phyloP scores from a whole-genome alignment of 306 rosid species.

The Erythrophleum fordii region DNA sequence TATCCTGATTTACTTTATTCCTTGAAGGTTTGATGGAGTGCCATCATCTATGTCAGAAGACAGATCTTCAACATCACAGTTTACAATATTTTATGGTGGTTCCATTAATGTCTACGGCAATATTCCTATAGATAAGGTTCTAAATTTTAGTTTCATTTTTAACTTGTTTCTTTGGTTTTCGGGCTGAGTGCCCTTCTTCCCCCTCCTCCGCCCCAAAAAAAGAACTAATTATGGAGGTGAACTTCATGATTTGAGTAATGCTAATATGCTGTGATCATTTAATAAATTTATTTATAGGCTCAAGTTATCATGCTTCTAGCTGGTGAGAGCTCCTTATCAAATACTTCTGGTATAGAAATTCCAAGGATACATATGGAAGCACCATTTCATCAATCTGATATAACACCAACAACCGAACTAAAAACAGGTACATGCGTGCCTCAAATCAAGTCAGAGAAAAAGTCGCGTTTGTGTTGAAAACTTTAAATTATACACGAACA shows the following conservation, averaged over 20 bases:
- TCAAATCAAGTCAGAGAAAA: too few species aligned
- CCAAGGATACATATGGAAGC: not conserved
- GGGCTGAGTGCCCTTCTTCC: too few species aligned
- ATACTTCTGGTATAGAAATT: not conserved
- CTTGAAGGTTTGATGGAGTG: constrained; percentile 7
- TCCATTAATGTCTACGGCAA: constrained; percentile 31
- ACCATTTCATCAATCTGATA: not conserved
- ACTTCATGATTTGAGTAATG: not conserved
- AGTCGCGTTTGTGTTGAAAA: too few species aligned
- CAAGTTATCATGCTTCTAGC: not conserved
- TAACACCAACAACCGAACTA: not conserved
- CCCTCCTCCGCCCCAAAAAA: too few species aligned
- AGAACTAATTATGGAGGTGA: not conserved
- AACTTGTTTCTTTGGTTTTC: too few species aligned
- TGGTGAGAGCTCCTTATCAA: not conserved
- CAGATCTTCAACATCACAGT: constrained; percentile 26
- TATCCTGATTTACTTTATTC: not conserved
- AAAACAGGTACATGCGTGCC: constrained; percentile 4
- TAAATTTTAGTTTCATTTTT: not conserved
- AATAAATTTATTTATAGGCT: constrained; percentile 19
- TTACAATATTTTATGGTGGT: constrained; percentile 41
- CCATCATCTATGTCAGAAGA: not conserved
- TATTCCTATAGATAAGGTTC: constrained; percentile 36
- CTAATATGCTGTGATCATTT: not conserved
- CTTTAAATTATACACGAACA: too few species aligned